Evolutionary conservation across 1,139 yeast genomes (phyloP).

Genomic region (Candida dubliniensis): DNA sequence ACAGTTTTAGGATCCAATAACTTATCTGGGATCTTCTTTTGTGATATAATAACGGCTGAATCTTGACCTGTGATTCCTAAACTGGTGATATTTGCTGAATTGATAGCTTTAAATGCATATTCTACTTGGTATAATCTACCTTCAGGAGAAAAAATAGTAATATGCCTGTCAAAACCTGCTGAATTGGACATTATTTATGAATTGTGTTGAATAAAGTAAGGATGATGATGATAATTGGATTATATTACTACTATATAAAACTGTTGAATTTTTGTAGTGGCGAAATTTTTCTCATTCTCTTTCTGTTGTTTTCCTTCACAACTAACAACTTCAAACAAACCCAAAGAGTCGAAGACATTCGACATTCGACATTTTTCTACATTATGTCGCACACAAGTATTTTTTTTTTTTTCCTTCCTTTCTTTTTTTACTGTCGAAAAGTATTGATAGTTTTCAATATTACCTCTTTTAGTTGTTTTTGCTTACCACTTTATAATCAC

Average conservation of each 20-base stretch:
- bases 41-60: constrained; percentile 87
- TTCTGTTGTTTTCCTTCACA: background rate
- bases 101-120: constrained; percentile 96
- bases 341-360: too few relatives aligned
- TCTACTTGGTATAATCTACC: constrained; percentile 97
- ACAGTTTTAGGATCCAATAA: constrained; percentile 84
- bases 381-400: background rate
- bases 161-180: constrained; percentile 97
- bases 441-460: too few relatives aligned
- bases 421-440: background rate
- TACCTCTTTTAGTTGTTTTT: too few relatives aligned
- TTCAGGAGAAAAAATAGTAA: constrained; percentile 97
- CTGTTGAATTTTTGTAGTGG: constrained; percentile 2
- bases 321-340: background rate
- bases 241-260: background rate
- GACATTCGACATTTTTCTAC: too few relatives aligned
- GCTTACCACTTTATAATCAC: too few relatives aligned
- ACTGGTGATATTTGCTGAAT: constrained; percentile 87
- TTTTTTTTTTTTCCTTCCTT: background rate
- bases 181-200: constrained; percentile 39
- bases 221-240: background rate
- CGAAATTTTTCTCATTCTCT: constrained; percentile 3
- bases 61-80: constrained; percentile 85
- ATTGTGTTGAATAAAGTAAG: background rate
- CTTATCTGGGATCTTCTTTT: constrained; percentile 95